Conservation (phyloP, 768 basidiomycete genomes). For the Sutorius australiensis region DNA sequence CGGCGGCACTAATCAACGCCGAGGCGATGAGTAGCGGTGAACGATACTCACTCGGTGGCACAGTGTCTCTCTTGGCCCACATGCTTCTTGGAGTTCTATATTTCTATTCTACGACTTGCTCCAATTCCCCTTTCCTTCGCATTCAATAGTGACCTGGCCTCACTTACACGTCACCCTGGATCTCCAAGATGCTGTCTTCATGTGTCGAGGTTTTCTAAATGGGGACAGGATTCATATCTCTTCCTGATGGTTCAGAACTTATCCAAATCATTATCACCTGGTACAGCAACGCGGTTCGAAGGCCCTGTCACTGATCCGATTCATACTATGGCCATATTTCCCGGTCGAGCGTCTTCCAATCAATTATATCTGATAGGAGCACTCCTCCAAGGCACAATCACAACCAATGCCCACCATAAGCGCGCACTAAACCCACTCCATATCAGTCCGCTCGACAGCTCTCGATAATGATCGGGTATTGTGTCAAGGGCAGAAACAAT, state of each 20-base stretch:
- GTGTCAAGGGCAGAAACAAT: neutral
- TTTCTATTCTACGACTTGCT: neutral
- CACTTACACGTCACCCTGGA: neutral
- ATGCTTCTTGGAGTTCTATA: neutral
- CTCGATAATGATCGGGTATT: conserved; percentile 8
- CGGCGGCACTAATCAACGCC: neutral
- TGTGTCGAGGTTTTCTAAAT: neutral
- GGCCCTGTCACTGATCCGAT: conserved; percentile 1
- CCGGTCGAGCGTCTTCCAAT: conserved; percentile 3
- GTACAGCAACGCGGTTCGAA: neutral
- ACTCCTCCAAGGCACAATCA: neutral
- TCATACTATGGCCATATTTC: neutral
- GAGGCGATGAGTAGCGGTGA: neutral
- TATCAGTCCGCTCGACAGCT: neutral
- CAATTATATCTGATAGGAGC: neutral
- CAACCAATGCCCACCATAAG: conserved; percentile 6
- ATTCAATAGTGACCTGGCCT: neutral
- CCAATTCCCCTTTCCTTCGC: neutral
- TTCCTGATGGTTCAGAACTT: neutral
- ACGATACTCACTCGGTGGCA: neutral
- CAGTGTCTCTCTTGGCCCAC: neutral
- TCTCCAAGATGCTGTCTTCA: neutral
- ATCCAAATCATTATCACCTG: neutral
- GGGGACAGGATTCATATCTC: neutral
- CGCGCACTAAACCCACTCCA: neutral